A percentile compares a stretch with the other conserved stretches of the same genome.
phyloP scores from a whole-genome alignment of 108 stramenopile genomes.

The Thalassiosira profunda region DNA sequence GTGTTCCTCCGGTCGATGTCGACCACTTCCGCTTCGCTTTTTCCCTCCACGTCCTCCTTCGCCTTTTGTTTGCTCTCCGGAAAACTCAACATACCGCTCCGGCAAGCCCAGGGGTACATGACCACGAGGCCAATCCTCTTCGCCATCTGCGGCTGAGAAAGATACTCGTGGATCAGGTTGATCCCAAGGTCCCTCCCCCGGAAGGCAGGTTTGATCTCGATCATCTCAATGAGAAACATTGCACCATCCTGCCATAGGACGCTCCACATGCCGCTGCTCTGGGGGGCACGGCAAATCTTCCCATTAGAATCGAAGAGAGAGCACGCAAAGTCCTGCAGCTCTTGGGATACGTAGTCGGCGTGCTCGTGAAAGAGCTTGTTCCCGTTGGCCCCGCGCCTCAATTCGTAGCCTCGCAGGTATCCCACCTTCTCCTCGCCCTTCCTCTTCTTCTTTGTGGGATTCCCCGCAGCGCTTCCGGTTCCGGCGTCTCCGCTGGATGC shows the following conservation, averaged over 20 bases:
- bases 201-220: conserved; percentile 9
- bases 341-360: too few species aligned
- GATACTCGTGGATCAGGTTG: conserved; percentile 2
- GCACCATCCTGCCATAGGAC: neutral
- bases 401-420: neutral
- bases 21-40: neutral
- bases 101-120: neutral
- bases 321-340: too few species aligned
- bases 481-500: neutral
- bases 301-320: neutral
- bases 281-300: neutral
- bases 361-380: conserved; percentile 8
- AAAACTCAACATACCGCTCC: neutral
- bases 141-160: conserved; percentile 3
- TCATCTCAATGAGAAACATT: neutral
- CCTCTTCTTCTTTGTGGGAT: neutral
- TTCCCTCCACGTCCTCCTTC: neutral
- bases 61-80: too few species aligned
- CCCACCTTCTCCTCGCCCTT: neutral
- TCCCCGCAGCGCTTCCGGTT: too few species aligned
- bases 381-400: neutral
- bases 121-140: neutral
- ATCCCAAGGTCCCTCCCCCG: neutral
- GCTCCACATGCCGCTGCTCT: neutral
- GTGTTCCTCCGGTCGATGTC: conserved; percentile 1